Evolutionary conservation across 257 asterid species (phyloP).

Genomic region (Plectranthus barbatus): DNA sequence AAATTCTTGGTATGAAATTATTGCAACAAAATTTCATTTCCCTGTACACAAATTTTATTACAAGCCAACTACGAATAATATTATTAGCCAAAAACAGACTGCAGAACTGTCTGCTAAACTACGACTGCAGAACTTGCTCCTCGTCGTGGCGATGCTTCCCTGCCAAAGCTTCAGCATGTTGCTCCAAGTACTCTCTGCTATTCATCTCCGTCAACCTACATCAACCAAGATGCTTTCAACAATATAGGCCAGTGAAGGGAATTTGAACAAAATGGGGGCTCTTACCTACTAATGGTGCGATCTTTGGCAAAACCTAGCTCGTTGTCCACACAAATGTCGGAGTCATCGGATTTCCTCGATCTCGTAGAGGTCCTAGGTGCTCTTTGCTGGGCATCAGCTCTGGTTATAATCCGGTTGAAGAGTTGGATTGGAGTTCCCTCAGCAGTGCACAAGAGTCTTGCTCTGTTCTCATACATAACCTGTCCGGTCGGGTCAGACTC

Average conservation of each 20-base stretch:
- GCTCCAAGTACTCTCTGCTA: constrained; percentile 73
- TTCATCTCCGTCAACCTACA: constrained; percentile 67
- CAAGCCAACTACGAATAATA: background rate
- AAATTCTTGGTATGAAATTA: too few relatives aligned
- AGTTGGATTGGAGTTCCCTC: constrained; percentile 77
- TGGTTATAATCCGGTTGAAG: constrained; percentile 61
- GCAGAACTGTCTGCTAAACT: too few relatives aligned
- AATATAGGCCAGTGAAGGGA: too few relatives aligned
- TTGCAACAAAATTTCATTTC: background rate
- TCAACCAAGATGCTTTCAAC: background rate
- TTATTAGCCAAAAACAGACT: constrained; percentile 13
- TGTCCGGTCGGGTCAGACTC: constrained; percentile 22
- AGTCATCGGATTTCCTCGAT: constrained; percentile 66
- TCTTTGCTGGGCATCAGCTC: constrained; percentile 65
- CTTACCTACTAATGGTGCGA: constrained; percentile 90
- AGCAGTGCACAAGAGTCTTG: constrained; percentile 69
- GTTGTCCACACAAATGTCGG: constrained; percentile 88
- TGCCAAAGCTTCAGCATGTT: constrained; percentile 43
- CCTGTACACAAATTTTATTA: constrained; percentile 14
- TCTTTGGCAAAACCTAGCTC: constrained; percentile 92
- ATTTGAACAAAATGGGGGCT: background rate
- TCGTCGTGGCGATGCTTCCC: constrained; percentile 9
- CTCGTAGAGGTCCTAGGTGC: constrained; percentile 89
- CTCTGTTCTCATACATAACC: constrained; percentile 91
- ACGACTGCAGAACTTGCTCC: constrained; percentile 10